phyloP scores from a whole-genome alignment of 2,329 filamentous ascomycete species.

The Botrytis porri region DNA sequence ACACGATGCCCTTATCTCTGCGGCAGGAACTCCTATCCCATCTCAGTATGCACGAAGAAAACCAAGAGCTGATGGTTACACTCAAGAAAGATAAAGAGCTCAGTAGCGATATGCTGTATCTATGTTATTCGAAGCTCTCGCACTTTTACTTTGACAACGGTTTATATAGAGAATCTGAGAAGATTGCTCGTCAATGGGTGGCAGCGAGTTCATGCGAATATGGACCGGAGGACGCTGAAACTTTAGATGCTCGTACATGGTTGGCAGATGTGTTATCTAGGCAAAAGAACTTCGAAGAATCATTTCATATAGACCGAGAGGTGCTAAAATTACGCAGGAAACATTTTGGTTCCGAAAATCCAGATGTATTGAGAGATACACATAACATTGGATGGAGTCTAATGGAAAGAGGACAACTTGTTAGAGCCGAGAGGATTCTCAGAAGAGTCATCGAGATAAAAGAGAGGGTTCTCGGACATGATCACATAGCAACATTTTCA shows the following conservation, averaged over 20 bases:
- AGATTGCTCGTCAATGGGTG: too few relatives aligned
- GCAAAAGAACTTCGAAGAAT: background rate
- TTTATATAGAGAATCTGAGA: background rate
- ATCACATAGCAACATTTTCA: fast-evolving
- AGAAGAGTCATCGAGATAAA: background rate
- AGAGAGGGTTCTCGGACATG: background rate
- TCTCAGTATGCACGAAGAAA: constrained; percentile 18
- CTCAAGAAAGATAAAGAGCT: background rate
- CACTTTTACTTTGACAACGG: background rate
- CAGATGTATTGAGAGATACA: background rate
- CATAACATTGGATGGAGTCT: constrained; percentile 12
- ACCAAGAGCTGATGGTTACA: background rate
- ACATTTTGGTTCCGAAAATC: background rate
- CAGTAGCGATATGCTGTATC: background rate
- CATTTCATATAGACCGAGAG: background rate
- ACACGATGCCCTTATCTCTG: constrained; percentile 12
- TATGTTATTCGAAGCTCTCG: background rate
- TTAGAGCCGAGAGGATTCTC: constrained; percentile 15
- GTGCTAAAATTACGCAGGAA: background rate
- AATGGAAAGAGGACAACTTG: background rate
- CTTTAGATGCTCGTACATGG: fast-evolving
- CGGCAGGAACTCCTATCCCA: constrained; percentile 21
- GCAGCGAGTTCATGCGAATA: fast-evolving
- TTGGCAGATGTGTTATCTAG: fast-evolving
- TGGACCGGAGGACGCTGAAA: background rate